Evolutionary conservation across 1,284 basidiomycete genomes (phyloP).

Genomic region (Boletellus sp.): DNA sequence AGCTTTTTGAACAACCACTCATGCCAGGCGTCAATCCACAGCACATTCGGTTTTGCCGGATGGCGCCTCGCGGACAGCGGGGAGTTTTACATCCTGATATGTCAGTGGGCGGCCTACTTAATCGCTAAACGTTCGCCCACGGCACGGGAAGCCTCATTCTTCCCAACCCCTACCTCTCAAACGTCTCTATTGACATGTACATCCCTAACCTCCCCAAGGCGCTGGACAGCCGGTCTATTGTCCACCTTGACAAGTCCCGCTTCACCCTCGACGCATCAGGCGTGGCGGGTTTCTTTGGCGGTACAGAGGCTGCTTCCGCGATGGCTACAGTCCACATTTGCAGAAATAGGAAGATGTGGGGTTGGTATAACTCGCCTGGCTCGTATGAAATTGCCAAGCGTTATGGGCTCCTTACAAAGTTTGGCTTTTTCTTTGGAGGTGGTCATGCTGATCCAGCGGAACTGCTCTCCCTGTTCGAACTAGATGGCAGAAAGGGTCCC

Average conservation of each 20-base stretch:
- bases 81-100: not conserved
- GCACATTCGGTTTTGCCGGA: not conserved
- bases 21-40: not conserved
- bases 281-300: slow-evolving; percentile 25
- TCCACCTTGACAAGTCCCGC: slow-evolving; percentile 10
- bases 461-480: slow-evolving; percentile 17
- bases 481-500: slow-evolving; percentile 24
- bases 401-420: slow-evolving; percentile 27
- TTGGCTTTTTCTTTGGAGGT: slow-evolving; percentile 24
- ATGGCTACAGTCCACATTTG: slow-evolving; percentile 35
- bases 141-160: not conserved
- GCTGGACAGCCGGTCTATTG: slow-evolving; percentile 4
- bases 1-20: not conserved
- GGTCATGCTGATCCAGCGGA: slow-evolving; percentile 19
- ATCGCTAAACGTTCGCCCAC: not conserved
- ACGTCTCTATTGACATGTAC: slow-evolving; percentile 6
- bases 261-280: slow-evolving; percentile 23
- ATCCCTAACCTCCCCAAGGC: slow-evolving; percentile 7
- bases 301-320: slow-evolving; percentile 31
- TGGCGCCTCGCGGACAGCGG: not conserved
- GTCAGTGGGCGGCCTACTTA: not conserved
- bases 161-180: not conserved
- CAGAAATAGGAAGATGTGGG: slow-evolving; percentile 25
- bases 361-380: slow-evolving; percentile 38
- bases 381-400: slow-evolving; percentile 32